Evolutionary conservation across 2,329 filamentous ascomycete genomes (phyloP).

Genomic region (Ophiocordyceps camponoti-floridani): DNA sequence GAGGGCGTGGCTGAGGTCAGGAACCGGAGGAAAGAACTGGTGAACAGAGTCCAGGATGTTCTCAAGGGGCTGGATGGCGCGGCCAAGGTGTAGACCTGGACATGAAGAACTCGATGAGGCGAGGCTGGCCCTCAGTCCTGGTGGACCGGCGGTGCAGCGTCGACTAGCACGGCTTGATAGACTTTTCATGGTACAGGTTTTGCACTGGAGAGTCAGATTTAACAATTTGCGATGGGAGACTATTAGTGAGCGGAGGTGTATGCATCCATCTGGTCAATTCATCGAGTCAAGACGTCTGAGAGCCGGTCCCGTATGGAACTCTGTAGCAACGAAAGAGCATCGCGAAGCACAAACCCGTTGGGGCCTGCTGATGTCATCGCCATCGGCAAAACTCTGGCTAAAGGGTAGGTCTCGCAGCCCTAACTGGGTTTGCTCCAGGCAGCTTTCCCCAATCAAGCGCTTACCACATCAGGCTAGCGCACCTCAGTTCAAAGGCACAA

Average conservation of each 20-base stretch:
- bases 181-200: neutral
- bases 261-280: no score
- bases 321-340: no score
- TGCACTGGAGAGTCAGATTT: neutral
- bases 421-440: constrained; percentile 14
- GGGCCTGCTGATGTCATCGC: neutral
- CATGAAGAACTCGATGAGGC: neutral
- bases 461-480: constrained; percentile 16
- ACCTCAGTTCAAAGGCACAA: constrained; percentile 18
- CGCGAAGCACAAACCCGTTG: no score
- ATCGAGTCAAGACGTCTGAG: no score
- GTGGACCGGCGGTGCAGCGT: neutral
- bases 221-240: neutral
- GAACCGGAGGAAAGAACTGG: constrained; percentile 49
- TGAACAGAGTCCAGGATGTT: constrained; percentile 51
- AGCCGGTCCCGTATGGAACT: no score
- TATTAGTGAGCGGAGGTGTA: no score
- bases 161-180: neutral
- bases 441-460: constrained; percentile 11
- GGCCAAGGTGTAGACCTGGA: constrained; percentile 7
- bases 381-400: constrained; percentile 14
- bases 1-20: constrained; percentile 47
- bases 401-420: constrained; percentile 21
- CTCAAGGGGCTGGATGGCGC: constrained; percentile 44
- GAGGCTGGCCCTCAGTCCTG: neutral